A percentile compares a stretch with the other conserved stretches of the same genome.
These are phyloP conservation scores for Paracamarosporium sp. DNA, from an alignment of 2,329 filamentous ascomycete genomes.

Conservation along the genomic window DNA sequence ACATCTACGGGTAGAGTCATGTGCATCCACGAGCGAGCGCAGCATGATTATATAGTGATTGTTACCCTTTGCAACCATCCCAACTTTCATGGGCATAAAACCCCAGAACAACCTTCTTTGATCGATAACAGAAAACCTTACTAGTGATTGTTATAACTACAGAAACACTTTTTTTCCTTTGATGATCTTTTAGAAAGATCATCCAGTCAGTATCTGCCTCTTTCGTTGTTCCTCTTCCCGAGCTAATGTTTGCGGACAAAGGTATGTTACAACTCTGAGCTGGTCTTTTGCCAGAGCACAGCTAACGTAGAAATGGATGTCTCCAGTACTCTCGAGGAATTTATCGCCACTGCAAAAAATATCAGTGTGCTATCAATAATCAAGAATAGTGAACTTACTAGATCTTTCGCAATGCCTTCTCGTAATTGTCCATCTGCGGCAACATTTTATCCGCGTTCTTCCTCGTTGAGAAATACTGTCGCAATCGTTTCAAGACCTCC, in stretches of 20 bases:
- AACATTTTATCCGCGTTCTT: slow-evolving; percentile 11
- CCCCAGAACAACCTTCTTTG: no score
- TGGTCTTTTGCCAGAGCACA: slow-evolving; percentile 14
- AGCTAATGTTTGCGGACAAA: slow-evolving; percentile 14
- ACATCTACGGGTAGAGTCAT: background rate
- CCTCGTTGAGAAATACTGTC: slow-evolving; percentile 13
- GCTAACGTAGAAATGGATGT: slow-evolving; percentile 16
- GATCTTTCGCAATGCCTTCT: slow-evolving; percentile 11
- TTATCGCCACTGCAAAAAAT: slow-evolving; percentile 4
- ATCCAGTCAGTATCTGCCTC: no score
- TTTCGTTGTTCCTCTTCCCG: slow-evolving; percentile 8
- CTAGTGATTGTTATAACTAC: no score
- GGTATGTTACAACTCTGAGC: slow-evolving; percentile 13
- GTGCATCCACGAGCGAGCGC: no score
- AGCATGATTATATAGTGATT: no score
- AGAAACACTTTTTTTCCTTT: no score
- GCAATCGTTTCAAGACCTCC: slow-evolving; percentile 10
- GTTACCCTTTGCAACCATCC: no score
- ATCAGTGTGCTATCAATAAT: background rate
- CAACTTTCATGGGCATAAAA: no score
- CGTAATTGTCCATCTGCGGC: slow-evolving; percentile 16
- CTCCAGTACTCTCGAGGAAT: slow-evolving; percentile 6
- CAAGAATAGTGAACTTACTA: slow-evolving; percentile 1
- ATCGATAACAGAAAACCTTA: no score
- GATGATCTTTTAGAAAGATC: no score